Evolutionary conservation across 768 basidiomycete species (phyloP), one percentile per base, ranked within the genome.

Genomic region (Suillus paluster): DNA sequence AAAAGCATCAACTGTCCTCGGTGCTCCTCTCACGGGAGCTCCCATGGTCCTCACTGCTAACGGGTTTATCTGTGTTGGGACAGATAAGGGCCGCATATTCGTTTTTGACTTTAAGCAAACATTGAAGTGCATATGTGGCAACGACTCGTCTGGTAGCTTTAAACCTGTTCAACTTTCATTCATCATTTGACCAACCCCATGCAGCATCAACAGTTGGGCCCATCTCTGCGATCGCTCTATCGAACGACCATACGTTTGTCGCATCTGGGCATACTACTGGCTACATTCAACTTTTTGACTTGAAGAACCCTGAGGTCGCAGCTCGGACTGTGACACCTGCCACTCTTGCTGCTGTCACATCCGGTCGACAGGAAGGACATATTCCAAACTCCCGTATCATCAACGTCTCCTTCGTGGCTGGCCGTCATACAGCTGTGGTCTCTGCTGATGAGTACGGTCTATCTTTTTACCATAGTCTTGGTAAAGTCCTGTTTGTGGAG

Each of bases 51-150:
- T 98, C 60, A 86, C 90, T 11, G 91, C 92, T 14, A 93, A 92
- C 68, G 96, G 95, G 0, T 77, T 96, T 60, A 86, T 99, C 38
- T 97, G 95, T 66, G 79, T 98, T 8, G 97, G 97, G 17, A 95
- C 92, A 8, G 87, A 89, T 50, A 80, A 80, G 34, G 97, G 96
- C 14, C 86, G 83, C 68, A 81, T 92, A 46, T 81, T 87, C 53
- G 90, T 98, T 2, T 96, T 94, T 73, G 94, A 95, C 74, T 98
- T 97, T 72, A 89, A 89, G 69, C 97, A 99, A 73, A 87, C 87
- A 7, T 70, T 97, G 64, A 86, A 86, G 66, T 87, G 88, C 66
- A 78, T 96, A 11, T 94, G 95, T 66, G 94, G 94, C 10, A 85
- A 79, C 57, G 87, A 92, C 58, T 60, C 77, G 19, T 78, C 84